Evolutionary conservation across 257 asterid species (phyloP), one percentile per base, ranked within the genome.

Genomic region (Solanum chilense): DNA sequence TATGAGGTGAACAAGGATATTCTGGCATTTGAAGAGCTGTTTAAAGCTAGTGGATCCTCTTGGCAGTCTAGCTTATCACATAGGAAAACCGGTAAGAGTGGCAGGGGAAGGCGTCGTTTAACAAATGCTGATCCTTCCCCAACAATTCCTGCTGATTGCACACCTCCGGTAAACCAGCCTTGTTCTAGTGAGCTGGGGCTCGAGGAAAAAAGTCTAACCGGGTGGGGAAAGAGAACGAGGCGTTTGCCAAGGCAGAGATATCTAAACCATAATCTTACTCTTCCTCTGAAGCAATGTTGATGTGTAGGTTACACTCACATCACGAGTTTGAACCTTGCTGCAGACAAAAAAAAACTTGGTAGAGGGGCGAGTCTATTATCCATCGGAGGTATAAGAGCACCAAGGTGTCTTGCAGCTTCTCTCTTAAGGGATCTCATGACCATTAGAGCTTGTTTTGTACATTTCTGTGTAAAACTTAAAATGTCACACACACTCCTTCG

Each of bases 171-270:
- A 58, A 69, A 68, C 91, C 88, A 88, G 87, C 90, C 92, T 41
- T 70, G 83, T 58, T 85, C 90, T 73, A 86, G 73, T 29, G 90
- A 88, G 5, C 23, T 64, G 37, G 42, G 66, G 27, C 84, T 86
- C 0, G 94, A 90, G 90, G 94, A 86, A 87, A 91, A 86, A 85
- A 85, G 93, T 69, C 88, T 95, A 13, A 85, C 91, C 1, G 94
- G 96, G 15, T 95, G 98, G 98, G 98, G 98, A 35, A 95, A 91
- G 93, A 89, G 91, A 91, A 94, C 93, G 23, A 87, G 94, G 88
- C 95, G 98, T 29, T 77, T 93, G 80, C 96, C 97, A 2, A 90
- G 98, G 90, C 96, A 92, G 90, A 87, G 98, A 80, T 91, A 87
- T 52, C 66, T 68, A 16, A 89, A 76, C 68, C 87, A 87, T 6